Conservation (phyloP, 352 stramenopile genomes). For the Pythium apleroticum region DNA sequence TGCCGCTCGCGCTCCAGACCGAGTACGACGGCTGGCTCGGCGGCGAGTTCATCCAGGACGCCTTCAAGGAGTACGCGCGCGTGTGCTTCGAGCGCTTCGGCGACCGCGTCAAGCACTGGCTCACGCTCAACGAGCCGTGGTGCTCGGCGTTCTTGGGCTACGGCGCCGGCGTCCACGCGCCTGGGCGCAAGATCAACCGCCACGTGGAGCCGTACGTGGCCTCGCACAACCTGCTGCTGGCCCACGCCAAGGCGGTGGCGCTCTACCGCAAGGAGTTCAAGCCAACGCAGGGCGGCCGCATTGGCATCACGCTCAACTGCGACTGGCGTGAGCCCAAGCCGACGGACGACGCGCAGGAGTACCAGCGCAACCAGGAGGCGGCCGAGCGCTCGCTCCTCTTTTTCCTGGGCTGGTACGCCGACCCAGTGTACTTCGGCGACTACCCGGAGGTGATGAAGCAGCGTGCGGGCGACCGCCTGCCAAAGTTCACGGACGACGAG, state of each 20-base stretch:
- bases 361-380: conserved; percentile 58
- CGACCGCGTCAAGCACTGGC: conserved; percentile 89
- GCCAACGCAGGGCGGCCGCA: conserved; percentile 50
- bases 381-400: conserved; percentile 85
- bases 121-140: conserved; percentile 94
- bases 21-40: conserved; percentile 63
- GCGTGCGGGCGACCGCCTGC: conserved; percentile 76
- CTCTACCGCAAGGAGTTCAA: conserved; percentile 64
- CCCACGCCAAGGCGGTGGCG: conserved; percentile 79
- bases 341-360: conserved; percentile 42
- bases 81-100: conserved; percentile 90
- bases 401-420: conserved; percentile 88
- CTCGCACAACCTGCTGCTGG: conserved; percentile 88
- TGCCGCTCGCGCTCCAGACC: conserved; percentile 75
- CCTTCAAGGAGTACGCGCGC: conserved; percentile 80
- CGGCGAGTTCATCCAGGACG: conserved; percentile 50
- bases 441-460: conserved; percentile 92
- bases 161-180: conserved; percentile 70
- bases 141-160: conserved; percentile 50
- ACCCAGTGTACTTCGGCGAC: conserved; percentile 91
- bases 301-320: conserved; percentile 91
- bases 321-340: conserved; percentile 87
- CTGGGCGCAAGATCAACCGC: conserved; percentile 46
- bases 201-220: conserved; percentile 36
- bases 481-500: conserved; percentile 85